Base-by-base conservation (phyloP, 78 protist genomes). In the Dictyostelium purpureum region DNA sequence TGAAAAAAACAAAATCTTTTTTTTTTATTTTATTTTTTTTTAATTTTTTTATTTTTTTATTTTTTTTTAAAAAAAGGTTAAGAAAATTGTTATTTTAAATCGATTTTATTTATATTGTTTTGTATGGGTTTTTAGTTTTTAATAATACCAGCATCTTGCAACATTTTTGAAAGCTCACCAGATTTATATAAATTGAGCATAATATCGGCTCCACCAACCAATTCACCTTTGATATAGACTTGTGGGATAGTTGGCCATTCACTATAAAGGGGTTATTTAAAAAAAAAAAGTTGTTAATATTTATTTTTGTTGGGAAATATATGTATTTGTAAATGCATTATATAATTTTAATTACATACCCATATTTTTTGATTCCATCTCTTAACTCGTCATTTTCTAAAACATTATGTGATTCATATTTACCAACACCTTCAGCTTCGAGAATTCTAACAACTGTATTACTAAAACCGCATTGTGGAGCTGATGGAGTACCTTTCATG, bases 191-290 rank as follows among this genome's bases (percentile, higher is more conserved):
- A 37, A 7, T 24, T 26, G 56, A 79, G 65, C 87, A 89, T 65
- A 31, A 98, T 76, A 76, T 98, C 99, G 19, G 94, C 89, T 4
- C 99, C 99, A 42, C 99, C 99, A 10, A 98, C 93, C 81, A 98
- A 96, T 82, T 96, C 98, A 51, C 98, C 98, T 2, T 96, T 75
- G 63, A 98, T 51, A 81, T 85, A 98, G 43, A 98, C 87, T 80
- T 98, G 99, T 28, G 99, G 99, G 14, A 98, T 71, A n/a, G 99
- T 98, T 59, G 97, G 99, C 99, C 99, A 98, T 26, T 94, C 49
- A 21, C 97, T 94, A 80, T 37, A 26, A 26, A 4, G 6, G 28
- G 21, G 59, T 21, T 40, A 43, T 10, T 19, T 33, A 42, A 33
- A 21, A 33, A 38, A 57, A 10, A 18, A 47, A 11, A 51, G 31